A percentile compares a stretch with the other conserved stretches of the same genome.
phyloP scores from a whole-genome alignment of 805 yeast genomes.

The Kodamaea restingae region DNA sequence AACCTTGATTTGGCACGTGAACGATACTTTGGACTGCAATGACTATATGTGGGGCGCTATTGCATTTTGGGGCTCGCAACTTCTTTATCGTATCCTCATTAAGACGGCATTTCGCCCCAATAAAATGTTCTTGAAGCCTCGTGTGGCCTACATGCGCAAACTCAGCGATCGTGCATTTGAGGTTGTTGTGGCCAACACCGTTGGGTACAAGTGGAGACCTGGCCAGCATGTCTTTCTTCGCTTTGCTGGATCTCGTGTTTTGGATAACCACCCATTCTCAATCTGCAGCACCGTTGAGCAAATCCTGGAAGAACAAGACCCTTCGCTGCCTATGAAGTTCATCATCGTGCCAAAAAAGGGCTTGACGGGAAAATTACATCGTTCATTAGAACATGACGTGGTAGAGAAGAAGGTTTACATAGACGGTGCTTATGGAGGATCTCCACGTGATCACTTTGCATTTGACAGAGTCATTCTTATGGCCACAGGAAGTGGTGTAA shows the following conservation, averaged over 20 bases:
- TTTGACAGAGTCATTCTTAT: constrained; percentile 43
- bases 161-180: constrained; percentile 24
- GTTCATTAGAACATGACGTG: constrained; percentile 26
- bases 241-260: constrained; percentile 39
- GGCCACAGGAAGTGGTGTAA: constrained; percentile 51
- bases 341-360: constrained; percentile 46
- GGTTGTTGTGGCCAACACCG: constrained; percentile 33
- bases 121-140: constrained; percentile 34
- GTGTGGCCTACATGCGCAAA: constrained; percentile 29
- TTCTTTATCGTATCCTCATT: constrained; percentile 42
- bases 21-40: constrained; percentile 29
- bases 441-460: constrained; percentile 39
- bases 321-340: constrained; percentile 33
- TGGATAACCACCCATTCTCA: constrained; percentile 58
- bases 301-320: constrained; percentile 10
- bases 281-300: constrained; percentile 30
- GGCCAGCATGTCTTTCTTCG: constrained; percentile 55
- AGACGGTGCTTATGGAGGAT: constrained; percentile 61
- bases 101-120: constrained; percentile 47
- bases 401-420: constrained; percentile 31
- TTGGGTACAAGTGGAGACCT: constrained; percentile 43
- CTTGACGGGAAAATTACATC: constrained; percentile 35
- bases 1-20: constrained; percentile 44
- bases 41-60: constrained; percentile 48
- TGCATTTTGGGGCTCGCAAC: constrained; percentile 49